phyloP scores from a whole-genome alignment of 148 eudicot species.

The Chenopodium album region DNA sequence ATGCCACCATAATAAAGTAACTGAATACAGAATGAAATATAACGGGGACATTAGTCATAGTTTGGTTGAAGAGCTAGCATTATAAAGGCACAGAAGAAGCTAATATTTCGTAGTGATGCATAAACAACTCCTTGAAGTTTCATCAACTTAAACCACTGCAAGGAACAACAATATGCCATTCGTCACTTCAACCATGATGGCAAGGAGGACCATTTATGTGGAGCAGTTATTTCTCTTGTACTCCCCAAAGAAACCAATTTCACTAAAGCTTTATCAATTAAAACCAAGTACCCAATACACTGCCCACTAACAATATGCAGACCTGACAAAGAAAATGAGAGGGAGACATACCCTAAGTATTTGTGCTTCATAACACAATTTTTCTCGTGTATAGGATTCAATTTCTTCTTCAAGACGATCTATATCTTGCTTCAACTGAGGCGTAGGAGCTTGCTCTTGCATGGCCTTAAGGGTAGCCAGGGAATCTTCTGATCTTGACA shows the following conservation, averaged over 20 bases:
- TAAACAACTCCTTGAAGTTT: neutral
- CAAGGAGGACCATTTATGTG: neutral
- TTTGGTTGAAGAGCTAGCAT: neutral
- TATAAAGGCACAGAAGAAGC: neutral
- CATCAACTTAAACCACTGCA: neutral
- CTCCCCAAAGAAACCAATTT: neutral
- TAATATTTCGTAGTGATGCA: neutral
- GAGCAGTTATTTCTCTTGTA: neutral
- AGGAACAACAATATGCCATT: neutral
- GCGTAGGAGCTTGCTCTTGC: constrained; percentile 80
- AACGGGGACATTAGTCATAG: neutral
- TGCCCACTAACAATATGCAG: neutral
- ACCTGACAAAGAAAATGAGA: neutral
- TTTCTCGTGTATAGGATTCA: constrained; percentile 72
- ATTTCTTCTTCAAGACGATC: constrained; percentile 79
- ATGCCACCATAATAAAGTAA: constrained; percentile 2
- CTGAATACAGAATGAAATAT: neutral
- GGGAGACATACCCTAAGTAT: constrained; percentile 66
- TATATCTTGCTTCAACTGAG: constrained; percentile 73
- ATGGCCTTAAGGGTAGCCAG: constrained; percentile 66
- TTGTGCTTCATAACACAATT: constrained; percentile 94
- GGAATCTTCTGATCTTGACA: constrained; percentile 81
- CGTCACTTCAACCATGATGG: neutral
- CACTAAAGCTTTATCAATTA: neutral
- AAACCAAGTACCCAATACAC: neutral